Conservation (phyloP, 768 basidiomycete genomes). For the Dentipellis fragilis region DNA sequence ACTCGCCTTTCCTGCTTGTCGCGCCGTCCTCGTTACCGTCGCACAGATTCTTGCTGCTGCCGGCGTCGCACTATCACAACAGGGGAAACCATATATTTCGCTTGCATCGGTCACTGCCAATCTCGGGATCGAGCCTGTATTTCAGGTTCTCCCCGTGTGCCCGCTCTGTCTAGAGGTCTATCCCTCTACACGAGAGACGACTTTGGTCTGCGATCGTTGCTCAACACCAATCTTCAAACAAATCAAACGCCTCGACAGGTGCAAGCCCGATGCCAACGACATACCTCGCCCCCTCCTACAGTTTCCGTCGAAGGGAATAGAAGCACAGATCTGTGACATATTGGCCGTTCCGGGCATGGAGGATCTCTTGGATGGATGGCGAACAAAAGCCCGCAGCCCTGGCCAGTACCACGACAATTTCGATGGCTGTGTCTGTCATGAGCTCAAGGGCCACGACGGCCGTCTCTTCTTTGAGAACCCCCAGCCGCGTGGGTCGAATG, state of each 20-base stretch:
- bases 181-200: neutral
- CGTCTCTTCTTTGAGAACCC: neutral
- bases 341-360: neutral
- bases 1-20: neutral
- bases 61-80: neutral
- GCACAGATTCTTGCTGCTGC: neutral
- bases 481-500: neutral
- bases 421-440: neutral
- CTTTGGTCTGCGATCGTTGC: neutral
- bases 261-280: neutral
- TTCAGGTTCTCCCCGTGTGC: neutral
- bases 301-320: neutral
- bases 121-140: neutral
- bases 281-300: neutral
- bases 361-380: neutral
- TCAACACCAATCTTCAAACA: neutral
- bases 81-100: neutral
- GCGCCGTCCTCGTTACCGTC: neutral
- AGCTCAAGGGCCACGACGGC: constrained; percentile 8
- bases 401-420: neutral
- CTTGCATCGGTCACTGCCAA: neutral
- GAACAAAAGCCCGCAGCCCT: neutral
- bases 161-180: neutral
- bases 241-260: neutral
- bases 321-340: neutral